Base-by-base conservation (phyloP, 2,329 filamentous ascomycete genomes). In the Colletotrichum spinosum region DNA sequence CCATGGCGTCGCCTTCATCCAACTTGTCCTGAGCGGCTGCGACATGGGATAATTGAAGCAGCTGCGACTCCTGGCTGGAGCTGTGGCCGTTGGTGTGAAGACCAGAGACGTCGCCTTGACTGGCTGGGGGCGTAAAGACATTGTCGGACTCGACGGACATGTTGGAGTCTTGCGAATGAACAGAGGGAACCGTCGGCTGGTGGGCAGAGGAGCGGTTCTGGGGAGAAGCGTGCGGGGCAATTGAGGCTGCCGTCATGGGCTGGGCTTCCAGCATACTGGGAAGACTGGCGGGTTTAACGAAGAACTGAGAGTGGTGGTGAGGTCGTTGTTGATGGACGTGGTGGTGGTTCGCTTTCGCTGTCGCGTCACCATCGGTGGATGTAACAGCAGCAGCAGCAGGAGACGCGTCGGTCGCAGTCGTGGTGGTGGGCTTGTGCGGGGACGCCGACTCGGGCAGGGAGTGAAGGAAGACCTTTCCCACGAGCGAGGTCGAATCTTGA, bases 1-100 rank as follows among this genome's bases (percentile, higher is more conserved):
- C 53, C n/a, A 49, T 17, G 25, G 60, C 38, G 73, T 80, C 63
- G 75, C 74, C 72, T 38, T 79, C 75, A 10, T 70, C 73, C 72
- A 86, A 81, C 72, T 81, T 82, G 68, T 84, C 79, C 73, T 85
- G 82, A 38, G 79, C 79, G 42, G 87, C 85, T 35, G 86, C 86
- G 59, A 88, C 78, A 67, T 87, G 81, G 6, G 86, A 88, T n/a
- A 88, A 77, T 65, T 85, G 84, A 13, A 86, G 78, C 52, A 89
- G 72, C 70, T 89, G 87, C 38, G 81, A 86, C 41, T 84, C 81
- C 68, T 85, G 85, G 68, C 85, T 84, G n/a, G 81, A 81, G 42
- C 73, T 76, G 54, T 80, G 79, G 52, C 72, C 75, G 69, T 76
- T 81, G 69, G 67, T 78, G 53, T 55, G 54, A 9, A 60, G 67